phyloP scores from a whole-genome alignment of 805 yeast species.

The Dipodascus albidus region DNA sequence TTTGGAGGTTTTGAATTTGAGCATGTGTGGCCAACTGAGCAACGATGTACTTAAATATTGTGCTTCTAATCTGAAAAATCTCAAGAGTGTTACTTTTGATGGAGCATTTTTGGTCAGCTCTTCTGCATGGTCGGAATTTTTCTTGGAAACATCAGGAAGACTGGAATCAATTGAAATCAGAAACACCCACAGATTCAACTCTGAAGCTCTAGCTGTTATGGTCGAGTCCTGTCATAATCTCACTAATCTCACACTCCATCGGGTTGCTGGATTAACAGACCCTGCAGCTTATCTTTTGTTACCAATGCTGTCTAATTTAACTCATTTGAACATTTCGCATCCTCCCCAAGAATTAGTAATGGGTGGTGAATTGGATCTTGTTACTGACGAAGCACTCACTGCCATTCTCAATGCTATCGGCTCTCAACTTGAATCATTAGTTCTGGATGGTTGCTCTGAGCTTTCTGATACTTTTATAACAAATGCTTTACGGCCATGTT shows the following conservation, averaged over 20 bases:
- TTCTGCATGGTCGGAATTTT: conserved; percentile 64
- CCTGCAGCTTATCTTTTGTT: conserved; percentile 47
- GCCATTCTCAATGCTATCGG: conserved; percentile 44
- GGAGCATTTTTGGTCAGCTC: conserved; percentile 85
- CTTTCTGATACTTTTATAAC: conserved; percentile 51
- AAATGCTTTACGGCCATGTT: conserved; percentile 49
- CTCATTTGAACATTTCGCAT: conserved; percentile 49
- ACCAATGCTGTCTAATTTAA: conserved; percentile 46
- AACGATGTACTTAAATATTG: conserved; percentile 61
- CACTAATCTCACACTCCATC: conserved; percentile 45
- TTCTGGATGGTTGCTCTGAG: conserved; percentile 61
- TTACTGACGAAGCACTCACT: conserved; percentile 56
- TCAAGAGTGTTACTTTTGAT: conserved; percentile 53
- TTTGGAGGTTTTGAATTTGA: conserved; percentile 49
- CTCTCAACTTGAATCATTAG: conserved; percentile 41
- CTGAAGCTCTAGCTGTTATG: conserved; percentile 50
- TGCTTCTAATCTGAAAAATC: conserved; percentile 42
- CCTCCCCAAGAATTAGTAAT: conserved; percentile 15
- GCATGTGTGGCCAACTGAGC: conserved; percentile 90
- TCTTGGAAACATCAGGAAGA: conserved; percentile 40
- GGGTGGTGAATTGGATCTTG: conserved; percentile 37
- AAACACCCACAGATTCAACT: conserved; percentile 75
- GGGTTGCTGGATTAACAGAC: conserved; percentile 62
- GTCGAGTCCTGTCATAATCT: conserved; percentile 47
- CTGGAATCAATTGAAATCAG: conserved; percentile 51